Evolutionary conservation across 257 asterid species (phyloP).

Genomic region (Datura wrightii): DNA sequence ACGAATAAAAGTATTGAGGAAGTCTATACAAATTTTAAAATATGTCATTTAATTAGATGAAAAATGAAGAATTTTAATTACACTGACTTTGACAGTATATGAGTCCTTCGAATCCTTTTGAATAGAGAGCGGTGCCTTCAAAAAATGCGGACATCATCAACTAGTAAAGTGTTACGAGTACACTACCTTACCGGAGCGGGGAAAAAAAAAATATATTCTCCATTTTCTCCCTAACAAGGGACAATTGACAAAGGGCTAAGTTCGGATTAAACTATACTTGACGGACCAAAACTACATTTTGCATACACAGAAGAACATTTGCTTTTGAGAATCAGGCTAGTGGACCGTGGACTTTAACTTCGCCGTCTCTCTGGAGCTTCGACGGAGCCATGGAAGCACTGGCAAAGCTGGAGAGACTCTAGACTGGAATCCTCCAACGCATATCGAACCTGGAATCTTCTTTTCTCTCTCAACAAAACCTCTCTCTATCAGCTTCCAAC

Average conservation of each 20-base stretch:
- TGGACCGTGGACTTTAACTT: neutral
- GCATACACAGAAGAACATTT: neutral
- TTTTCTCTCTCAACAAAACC: conserved; percentile 41
- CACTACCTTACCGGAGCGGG: no score
- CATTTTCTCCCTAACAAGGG: neutral
- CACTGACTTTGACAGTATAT: no score
- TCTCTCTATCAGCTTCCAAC: conserved; percentile 44
- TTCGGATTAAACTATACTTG: neutral
- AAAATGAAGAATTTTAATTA: no score
- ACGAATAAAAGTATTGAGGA: no score
- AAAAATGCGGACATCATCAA: no score
- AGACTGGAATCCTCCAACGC: conserved; percentile 70
- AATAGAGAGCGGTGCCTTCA: no score
- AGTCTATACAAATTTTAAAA: no score
- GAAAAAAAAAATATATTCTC: no score
- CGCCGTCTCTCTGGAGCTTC: neutral
- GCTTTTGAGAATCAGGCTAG: neutral
- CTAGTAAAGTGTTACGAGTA: no score
- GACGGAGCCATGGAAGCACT: conserved; percentile 50
- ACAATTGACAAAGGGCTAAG: neutral
- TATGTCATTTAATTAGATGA: no score
- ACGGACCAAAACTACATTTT: neutral
- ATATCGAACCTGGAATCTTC: conserved; percentile 63
- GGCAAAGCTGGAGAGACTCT: conserved; percentile 66
- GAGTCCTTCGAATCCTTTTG: no score